Percentiles rank a stretch among this genome's conserved stretches.
These are phyloP conservation scores for Kodamaea kakaduensis DNA, from an alignment of 805 yeast genomes.

Conservation along the genomic window DNA sequence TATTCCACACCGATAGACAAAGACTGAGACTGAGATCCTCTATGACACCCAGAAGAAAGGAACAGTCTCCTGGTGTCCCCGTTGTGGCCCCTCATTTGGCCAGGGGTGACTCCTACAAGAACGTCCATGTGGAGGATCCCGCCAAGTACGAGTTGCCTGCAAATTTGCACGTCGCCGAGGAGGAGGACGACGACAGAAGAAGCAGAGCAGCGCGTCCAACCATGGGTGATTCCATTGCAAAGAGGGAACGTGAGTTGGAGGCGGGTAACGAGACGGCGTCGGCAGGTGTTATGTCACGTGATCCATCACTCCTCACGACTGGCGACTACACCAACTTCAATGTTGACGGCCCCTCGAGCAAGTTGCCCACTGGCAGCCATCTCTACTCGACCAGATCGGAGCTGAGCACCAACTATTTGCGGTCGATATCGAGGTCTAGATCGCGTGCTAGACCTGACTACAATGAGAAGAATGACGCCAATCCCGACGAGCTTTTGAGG, in stretches of 20 bases:
- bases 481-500: constrained; percentile 41
- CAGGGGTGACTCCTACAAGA: constrained; percentile 72
- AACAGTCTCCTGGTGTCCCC: constrained; percentile 21
- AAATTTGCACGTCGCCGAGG: constrained; percentile 28
- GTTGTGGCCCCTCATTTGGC: constrained; percentile 58
- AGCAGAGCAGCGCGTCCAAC: constrained; percentile 36
- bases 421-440: constrained; percentile 64
- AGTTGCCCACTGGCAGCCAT: constrained; percentile 11
- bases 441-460: constrained; percentile 41
- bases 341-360: constrained; percentile 29
- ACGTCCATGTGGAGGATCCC: constrained; percentile 46
- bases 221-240: constrained; percentile 43
- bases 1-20: constrained; percentile 27
- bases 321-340: constrained; percentile 46
- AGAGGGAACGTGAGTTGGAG: constrained; percentile 29
- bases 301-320: constrained; percentile 40
- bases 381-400: constrained; percentile 32
- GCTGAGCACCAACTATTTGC: constrained; percentile 52
- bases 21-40: constrained; percentile 31
- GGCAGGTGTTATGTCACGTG: constrained; percentile 18
- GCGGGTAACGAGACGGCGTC: constrained; percentile 1
- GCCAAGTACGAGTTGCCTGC: constrained; percentile 42
- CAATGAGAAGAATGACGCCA: constrained; percentile 27
- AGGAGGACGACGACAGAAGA: constrained; percentile 33
- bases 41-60: constrained; percentile 12